These are phyloP conservation scores for Aspergillus mulundensis DNA, from an alignment of 495 filamentous ascomycete genomes.

Conservation along the genomic window DNA sequence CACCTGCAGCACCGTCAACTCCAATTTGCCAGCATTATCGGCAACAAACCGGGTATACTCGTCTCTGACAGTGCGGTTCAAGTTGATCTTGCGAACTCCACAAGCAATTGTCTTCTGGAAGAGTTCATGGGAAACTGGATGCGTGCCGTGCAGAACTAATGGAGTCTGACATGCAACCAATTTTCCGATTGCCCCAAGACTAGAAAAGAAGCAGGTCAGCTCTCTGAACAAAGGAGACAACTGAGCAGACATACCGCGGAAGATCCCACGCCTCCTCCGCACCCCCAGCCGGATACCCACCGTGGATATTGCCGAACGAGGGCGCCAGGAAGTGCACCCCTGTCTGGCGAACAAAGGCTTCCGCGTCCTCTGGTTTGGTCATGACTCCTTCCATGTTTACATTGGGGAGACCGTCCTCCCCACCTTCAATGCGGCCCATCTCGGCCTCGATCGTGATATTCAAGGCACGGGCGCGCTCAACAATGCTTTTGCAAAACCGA, in stretches of 20 bases:
- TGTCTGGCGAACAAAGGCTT: conserved; percentile 56
- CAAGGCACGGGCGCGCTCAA: conserved; percentile 54
- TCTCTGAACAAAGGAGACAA: not conserved
- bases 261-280: conserved; percentile 59
- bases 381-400: conserved; percentile 61
- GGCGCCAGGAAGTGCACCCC: conserved; percentile 71
- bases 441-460: conserved; percentile 69
- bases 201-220: not conserved
- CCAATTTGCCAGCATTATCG: conserved; percentile 54
- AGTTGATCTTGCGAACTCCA: conserved; percentile 64
- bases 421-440: conserved; percentile 44
- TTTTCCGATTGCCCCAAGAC: conserved; percentile 12
- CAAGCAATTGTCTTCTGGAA: conserved; percentile 53
- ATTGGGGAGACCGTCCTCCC: conserved; percentile 66
- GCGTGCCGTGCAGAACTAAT: conserved; percentile 68
- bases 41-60: conserved; percentile 57
- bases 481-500: conserved; percentile 56
- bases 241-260: conserved; percentile 30
- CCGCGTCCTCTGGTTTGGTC: conserved; percentile 61
- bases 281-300: conserved; percentile 53
- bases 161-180: conserved; percentile 39
- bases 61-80: conserved; percentile 66
- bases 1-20: conserved; percentile 60
- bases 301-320: conserved; percentile 72
- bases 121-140: conserved; percentile 57